Conservation (phyloP, 208 protist genomes). For the Acanthamoeba divionensis region DNA sequence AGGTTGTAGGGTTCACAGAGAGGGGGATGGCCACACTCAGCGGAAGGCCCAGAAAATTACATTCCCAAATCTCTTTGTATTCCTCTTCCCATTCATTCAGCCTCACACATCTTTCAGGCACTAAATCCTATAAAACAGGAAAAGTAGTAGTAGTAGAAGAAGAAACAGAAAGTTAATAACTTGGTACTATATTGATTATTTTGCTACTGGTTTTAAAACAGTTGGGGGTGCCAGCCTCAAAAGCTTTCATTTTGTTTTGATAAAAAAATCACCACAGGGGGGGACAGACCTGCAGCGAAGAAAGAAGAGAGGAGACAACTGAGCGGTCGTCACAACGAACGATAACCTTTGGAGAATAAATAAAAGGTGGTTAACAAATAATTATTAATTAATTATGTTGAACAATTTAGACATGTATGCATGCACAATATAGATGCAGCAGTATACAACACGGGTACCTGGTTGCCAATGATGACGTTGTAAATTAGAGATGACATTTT, state of each 20-base stretch:
- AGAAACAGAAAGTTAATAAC: background rate
- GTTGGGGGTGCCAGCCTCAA: too few species aligned
- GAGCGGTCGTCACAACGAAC: background rate
- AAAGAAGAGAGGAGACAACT: background rate
- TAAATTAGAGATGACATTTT: background rate
- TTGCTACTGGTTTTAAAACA: too few species aligned
- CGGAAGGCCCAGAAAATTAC: slow-evolving; percentile 6
- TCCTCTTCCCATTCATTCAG: background rate
- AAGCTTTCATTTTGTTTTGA: too few species aligned
- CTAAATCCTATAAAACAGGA: background rate
- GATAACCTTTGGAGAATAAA: background rate
- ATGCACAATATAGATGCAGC: too few species aligned
- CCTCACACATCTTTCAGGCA: background rate
- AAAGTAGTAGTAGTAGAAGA: background rate
- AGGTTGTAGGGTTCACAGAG: background rate
- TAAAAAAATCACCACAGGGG: background rate
- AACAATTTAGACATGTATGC: background rate
- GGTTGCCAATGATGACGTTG: background rate
- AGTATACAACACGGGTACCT: too few species aligned
- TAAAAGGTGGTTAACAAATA: too few species aligned
- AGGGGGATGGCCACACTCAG: background rate
- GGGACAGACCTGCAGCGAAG: background rate
- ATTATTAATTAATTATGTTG: too few species aligned
- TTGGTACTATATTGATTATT: too few species aligned
- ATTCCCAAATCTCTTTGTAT: slow-evolving; percentile 17